These are phyloP conservation scores for Colletotrichum sidae DNA, from an alignment of 2,329 filamentous ascomycete species.

Conservation along the genomic window DNA sequence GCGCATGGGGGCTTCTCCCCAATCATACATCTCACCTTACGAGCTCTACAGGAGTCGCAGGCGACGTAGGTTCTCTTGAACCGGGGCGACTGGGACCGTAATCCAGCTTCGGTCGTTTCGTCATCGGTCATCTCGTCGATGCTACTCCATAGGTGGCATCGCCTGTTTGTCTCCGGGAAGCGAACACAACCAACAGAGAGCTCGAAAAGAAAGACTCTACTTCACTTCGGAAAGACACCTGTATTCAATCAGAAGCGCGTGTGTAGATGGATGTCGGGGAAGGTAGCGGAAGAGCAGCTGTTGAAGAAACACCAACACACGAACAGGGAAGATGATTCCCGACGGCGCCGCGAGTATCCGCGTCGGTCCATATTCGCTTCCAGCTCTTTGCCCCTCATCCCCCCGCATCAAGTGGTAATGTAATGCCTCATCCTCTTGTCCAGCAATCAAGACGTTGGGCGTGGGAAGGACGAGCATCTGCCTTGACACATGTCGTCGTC, in stretches of 20 bases:
- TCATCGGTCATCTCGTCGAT: background rate
- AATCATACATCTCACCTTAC: slow-evolving; percentile 34
- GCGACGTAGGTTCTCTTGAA: slow-evolving; percentile 33
- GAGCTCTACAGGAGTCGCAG: slow-evolving; percentile 33
- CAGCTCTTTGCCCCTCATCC: background rate
- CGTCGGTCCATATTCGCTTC: slow-evolving; percentile 21
- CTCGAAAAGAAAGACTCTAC: too few relatives aligned
- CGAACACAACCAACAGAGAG: too few relatives aligned
- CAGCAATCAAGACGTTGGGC: background rate
- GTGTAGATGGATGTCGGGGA: background rate
- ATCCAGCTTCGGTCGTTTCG: background rate
- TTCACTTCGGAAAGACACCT: background rate
- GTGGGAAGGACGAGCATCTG: too few relatives aligned
- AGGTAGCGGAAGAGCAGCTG: background rate
- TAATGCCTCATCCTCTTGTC: too few relatives aligned
- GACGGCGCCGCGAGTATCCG: slow-evolving; percentile 24
- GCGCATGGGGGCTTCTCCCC: slow-evolving; percentile 34
- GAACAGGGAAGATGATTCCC: background rate
- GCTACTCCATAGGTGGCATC: too few relatives aligned
- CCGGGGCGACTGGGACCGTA: background rate
- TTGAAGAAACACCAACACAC: background rate
- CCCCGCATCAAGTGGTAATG: background rate
- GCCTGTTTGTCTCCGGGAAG: too few relatives aligned
- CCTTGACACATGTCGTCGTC: too few relatives aligned
- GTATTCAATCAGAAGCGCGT: slow-evolving; percentile 2